Base-by-base conservation (phyloP, 2,329 filamentous ascomycete genomes). In the Claviceps sp. region DNA sequence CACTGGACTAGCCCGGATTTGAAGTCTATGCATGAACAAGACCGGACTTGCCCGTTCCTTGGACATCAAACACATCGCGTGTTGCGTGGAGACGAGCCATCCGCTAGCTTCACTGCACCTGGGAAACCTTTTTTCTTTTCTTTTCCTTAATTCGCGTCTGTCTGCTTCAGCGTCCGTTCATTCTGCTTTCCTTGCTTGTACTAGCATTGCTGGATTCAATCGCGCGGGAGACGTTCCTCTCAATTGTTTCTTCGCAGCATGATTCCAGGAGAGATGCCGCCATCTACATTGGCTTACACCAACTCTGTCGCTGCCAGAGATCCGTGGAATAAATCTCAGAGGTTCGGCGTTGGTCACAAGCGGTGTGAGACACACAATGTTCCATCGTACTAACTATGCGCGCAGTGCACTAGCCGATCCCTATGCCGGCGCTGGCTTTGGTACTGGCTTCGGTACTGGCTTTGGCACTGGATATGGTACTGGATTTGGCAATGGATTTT, bases 291-390 rank as follows among this genome's bases (percentile, higher is more conserved):
- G 68, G 66, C 69, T 56, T 76, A 75, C 65, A 71, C 69, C 62
- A 67, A 64, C 56, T 62, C 73, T 58, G 65, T 66, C 60, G 68
- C 70, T 64, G 65, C 72, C 55, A 70, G 69, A 64, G 69, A 73
- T 59, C 69, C 73, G 53, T 78, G 75, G 75, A 70, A 71, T 57
- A 62, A 72, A 57, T 67, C 71, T 58, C 73, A 72, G 67, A 79
- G 74, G 76, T 79, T 72, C 71, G 73, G 19, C 17, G 43, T 45
- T 24, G 24, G 45, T 24, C 24, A 46, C 26, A 26, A 5, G 19
- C 37, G 26, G 46, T 24, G 43, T 41, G 37, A 47, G 30, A 37
- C 66, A 47, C 17, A 37, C 66, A 62, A 54, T 59, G 47, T 42
- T 43, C 22, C 38, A 22, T 37, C 24, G 19, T 41, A 42, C 55